These are phyloP conservation scores for Lepiota venenata DNA, from an alignment of 768 basidiomycete genomes.

Conservation along the genomic window DNA sequence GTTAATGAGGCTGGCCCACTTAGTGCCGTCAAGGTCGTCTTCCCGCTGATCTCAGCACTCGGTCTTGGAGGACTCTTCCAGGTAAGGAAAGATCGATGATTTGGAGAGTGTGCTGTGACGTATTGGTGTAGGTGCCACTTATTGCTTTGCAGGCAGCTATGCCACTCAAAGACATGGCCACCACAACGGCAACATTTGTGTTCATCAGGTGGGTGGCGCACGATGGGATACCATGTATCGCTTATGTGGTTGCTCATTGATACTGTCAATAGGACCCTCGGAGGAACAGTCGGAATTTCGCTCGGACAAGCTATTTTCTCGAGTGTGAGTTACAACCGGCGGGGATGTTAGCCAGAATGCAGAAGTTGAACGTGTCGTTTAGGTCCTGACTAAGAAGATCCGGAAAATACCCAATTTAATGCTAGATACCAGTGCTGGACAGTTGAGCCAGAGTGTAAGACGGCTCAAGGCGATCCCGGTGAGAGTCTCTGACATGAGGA, in stretches of 20 bases:
- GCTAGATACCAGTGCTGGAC: conserved; percentile 35
- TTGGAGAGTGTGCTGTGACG: not conserved
- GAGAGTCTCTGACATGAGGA: conserved; percentile 14
- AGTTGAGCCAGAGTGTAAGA: conserved; percentile 43
- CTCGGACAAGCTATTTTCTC: conserved; percentile 70
- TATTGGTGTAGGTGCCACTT: conserved; percentile 47
- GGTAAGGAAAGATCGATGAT: conserved; percentile 21
- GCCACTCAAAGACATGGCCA: conserved; percentile 86
- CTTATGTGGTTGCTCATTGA: conserved; percentile 5
- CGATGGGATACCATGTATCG: not conserved
- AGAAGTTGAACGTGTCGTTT: not conserved
- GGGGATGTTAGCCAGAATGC: conserved; percentile 2
- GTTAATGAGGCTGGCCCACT: conserved; percentile 1
- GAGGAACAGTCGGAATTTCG: conserved; percentile 75
- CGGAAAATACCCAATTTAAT: conserved; percentile 28
- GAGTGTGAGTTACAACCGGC: conserved; percentile 36
- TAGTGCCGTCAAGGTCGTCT: conserved; percentile 64
- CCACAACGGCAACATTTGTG: conserved; percentile 66
- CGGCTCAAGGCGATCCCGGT: conserved; percentile 43
- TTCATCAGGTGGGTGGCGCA: conserved; percentile 54
- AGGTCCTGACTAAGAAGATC: conserved; percentile 37
- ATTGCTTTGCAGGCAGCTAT: conserved; percentile 83
- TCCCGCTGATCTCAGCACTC: conserved; percentile 60
- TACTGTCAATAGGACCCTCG: conserved; percentile 49
- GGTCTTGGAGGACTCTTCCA: conserved; percentile 69